Evolutionary conservation across 176 grass and related monocot genomes (phyloP).

Genomic region (Triticum monococcum): DNA sequence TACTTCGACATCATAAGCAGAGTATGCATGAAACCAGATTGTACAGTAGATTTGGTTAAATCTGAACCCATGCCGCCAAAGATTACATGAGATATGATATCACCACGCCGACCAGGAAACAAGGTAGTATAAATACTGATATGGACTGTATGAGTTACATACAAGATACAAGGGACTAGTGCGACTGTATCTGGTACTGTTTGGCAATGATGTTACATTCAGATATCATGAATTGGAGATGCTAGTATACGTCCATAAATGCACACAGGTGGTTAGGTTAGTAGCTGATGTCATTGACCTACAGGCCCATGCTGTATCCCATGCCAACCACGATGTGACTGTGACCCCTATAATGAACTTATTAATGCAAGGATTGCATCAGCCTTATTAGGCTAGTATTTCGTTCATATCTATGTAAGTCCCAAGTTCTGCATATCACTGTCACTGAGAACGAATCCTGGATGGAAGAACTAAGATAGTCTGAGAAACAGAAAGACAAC

Average conservation of each 20-base stretch:
- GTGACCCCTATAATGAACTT: slow-evolving; percentile 11
- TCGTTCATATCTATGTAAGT: background rate
- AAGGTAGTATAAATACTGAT: background rate
- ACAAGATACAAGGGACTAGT: background rate
- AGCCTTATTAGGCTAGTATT: background rate
- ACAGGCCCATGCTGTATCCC: background rate
- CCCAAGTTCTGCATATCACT: background rate
- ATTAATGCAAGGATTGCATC: slow-evolving; percentile 17
- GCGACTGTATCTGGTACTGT: background rate
- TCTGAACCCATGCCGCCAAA: background rate
- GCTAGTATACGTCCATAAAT: background rate
- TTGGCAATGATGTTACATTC: background rate
- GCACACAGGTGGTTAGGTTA: slow-evolving; percentile 20
- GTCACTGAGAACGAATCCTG: background rate
- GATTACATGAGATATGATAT: background rate
- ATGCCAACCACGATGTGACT: slow-evolving; percentile 25
- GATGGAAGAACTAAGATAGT: background rate
- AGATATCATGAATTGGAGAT: background rate
- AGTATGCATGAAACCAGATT: background rate
- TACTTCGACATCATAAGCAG: background rate
- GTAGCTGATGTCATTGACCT: slow-evolving; percentile 11
- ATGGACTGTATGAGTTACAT: background rate
- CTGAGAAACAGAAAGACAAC: background rate
- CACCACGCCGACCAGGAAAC: background rate
- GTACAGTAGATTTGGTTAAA: background rate